Evolutionary conservation across 192 early-diverging fungal genomes (phyloP), one percentile per base, ranked within the genome.

Genomic region (Paraglomus brasilianum): DNA sequence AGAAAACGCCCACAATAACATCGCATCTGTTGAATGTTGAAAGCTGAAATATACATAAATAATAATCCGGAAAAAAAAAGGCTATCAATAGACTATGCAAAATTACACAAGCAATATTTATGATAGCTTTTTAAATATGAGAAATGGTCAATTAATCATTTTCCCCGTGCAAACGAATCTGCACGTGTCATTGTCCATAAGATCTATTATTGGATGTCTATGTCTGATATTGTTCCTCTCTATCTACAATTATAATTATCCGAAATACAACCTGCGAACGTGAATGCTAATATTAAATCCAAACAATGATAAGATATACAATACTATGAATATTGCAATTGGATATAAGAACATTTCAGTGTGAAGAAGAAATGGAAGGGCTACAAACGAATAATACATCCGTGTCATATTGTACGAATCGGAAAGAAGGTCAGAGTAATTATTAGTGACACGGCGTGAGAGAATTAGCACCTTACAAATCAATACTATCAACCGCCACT

Each of bases 291-390:
- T 73, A 77, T 93, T 95, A 77, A 89, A 82, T 8, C 88, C 88
- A 69, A 92, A 85, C 42, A 92, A 71, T 0, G 88, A 87, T 0
- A 80, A 57, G 8, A 91, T 48, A 48, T 87, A 92, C 19, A 84
- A 74, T 11, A 86, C 69, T 22, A 85, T 70, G 57, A 86, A 79
- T 55, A 95, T 64, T 50, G 82, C 86, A 43, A 96, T 86, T 13
- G 93, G 91, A 80, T 92, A 96, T 71, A 98, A 78, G 81, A 95
- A 95, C 47, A 95, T 77, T 68, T 89, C 92, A 21, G 91, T 87
- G 74, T 94, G 89, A 53, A 92, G 87, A 68, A 98, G 78, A 74
- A 98, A 98, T 48, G 96, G 96, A 59, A 98, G 76, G 8, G 92
- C 93, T 95, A 80, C 30, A 15, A 47, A 45, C 21, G n/a, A 19